Evolutionary conservation across 2,329 filamentous ascomycete species (phyloP).

Genomic region (Ustulina deusta): DNA sequence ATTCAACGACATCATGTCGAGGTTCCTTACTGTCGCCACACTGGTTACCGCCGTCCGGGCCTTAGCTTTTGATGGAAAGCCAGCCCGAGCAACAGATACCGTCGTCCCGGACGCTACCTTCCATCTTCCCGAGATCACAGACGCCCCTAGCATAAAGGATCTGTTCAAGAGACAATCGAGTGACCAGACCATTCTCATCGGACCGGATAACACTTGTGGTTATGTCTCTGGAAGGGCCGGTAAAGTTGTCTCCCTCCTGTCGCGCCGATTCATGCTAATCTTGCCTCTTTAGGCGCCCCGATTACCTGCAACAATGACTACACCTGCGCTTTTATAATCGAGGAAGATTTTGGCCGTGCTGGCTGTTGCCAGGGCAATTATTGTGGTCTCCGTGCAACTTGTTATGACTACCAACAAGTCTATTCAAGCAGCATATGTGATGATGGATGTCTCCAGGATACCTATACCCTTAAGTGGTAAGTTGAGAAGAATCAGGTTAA

Average conservation of each 20-base stretch:
- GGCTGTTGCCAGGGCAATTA: conserved; percentile 56
- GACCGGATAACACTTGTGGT: conserved; percentile 64
- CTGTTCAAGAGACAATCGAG: conserved; percentile 49
- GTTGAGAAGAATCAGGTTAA: conserved; percentile 21
- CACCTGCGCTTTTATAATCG: conserved; percentile 58
- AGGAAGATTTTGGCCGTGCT: conserved; percentile 53
- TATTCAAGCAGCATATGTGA: conserved; percentile 55
- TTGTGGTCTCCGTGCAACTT: conserved; percentile 55
- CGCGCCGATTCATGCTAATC: conserved; percentile 18
- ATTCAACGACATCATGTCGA: conserved; percentile 43
- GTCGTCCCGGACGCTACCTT: conserved; percentile 53
- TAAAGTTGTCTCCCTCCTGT: conserved; percentile 39
- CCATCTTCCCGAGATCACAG: conserved; percentile 57
- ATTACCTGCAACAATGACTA: conserved; percentile 55
- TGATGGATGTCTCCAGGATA: conserved; percentile 56
- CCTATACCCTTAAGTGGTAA: conserved; percentile 61
- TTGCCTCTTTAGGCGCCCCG: conserved; percentile 51
- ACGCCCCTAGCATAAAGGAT: conserved; percentile 53
- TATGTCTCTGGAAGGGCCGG: conserved; percentile 58
- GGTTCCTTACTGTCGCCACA: conserved; percentile 46
- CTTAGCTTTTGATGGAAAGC: conserved; percentile 49
- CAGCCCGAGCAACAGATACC: conserved; percentile 53
- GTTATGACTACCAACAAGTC: conserved; percentile 55
- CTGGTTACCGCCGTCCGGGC: conserved; percentile 54
- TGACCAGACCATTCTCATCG: conserved; percentile 57